A percentile compares a stretch with the other conserved stretches of the same genome.
These are phyloP conservation scores for Chondrus crispus DNA, from an alignment of 23 red algal species.

Conservation along the genomic window DNA sequence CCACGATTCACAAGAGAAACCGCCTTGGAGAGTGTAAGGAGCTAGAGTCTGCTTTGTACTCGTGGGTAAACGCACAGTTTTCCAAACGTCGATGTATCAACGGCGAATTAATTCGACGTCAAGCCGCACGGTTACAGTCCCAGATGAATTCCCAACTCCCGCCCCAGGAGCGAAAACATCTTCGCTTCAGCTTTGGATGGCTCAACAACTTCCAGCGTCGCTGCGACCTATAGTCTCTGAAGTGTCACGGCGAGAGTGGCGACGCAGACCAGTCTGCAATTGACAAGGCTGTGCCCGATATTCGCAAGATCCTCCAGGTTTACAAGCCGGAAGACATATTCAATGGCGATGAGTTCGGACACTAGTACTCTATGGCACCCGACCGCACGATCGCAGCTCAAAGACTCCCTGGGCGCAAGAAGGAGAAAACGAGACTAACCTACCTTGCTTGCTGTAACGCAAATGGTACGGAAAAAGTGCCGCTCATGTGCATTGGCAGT, in stretches of 20 bases:
- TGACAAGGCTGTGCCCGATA: not conserved
- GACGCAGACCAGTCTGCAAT: not conserved
- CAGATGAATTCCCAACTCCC: too few species aligned
- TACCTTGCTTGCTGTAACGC: not conserved
- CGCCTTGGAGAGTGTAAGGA: too few species aligned
- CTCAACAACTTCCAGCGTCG: not conserved
- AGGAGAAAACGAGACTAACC: not conserved
- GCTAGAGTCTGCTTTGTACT: too few species aligned
- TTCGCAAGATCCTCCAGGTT: not conserved
- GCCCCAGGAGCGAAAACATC: too few species aligned
- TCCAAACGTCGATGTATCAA: not conserved
- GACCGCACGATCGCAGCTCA: not conserved
- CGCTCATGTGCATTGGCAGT: not conserved
- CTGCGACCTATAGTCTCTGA: not conserved
- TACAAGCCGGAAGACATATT: not conserved
- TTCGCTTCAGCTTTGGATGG: not conserved
- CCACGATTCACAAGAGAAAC: too few species aligned
- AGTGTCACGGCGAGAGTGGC: not conserved
- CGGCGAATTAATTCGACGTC: not conserved
- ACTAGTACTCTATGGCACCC: not conserved
- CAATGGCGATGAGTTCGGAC: not conserved
- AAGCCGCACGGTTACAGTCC: not conserved
- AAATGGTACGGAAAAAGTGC: not conserved
- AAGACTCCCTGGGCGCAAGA: not conserved
- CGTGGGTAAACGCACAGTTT: too few species aligned